Base-by-base conservation (phyloP, 1,139 yeast species). In the Hansenula lynferdii region DNA sequence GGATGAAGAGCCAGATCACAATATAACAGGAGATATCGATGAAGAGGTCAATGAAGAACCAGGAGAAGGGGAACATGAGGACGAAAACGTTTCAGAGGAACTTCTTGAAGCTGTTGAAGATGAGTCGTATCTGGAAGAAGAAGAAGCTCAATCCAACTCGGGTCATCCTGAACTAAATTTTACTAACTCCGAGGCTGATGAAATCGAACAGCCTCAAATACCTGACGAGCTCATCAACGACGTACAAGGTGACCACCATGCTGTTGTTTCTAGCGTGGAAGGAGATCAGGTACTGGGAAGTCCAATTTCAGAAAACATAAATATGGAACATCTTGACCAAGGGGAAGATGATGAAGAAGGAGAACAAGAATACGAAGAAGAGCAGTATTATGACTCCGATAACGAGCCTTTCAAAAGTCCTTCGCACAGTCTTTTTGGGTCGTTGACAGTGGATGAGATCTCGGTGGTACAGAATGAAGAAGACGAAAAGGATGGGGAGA, bases 321-420 rank as follows among this genome's bases (percentile, higher is more conserved):
- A n/a, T n/a, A n/a, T n/a, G n/a, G n/a, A n/a, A n/a, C n/a, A n/a
- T n/a, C n/a, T n/a, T n/a, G n/a, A n/a, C n/a, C 11, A 30, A 10
- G 6, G 7, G 8, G 29, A 27, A 21, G 16, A 16, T 24, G 31
- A 14, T 23, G 19, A 11, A 17, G 28, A 29, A 17, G 30, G 18
- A 19, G 34, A 19, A 8, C 19, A 16, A 3, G 12, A 14, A 7
- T 45, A 45, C 14, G 26, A 28, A 5, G 52, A 48, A 16, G 45
- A 47, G 25, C 40, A 42, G 20, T 52, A 45, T 31, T 50, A 42
- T 24, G 56, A 52, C 32, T 52, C 56, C 2, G 52, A 50, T 15
- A 37, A 50, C 26, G 54, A 44, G 17, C 47, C 47, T 10, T 52
- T 46, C 34, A 40, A 42, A 37, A 50, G 48, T 34, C 56, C 56